phyloP scores from a whole-genome alignment of 176 grass and related monocot genomes.

The Aegilops speltoides region DNA sequence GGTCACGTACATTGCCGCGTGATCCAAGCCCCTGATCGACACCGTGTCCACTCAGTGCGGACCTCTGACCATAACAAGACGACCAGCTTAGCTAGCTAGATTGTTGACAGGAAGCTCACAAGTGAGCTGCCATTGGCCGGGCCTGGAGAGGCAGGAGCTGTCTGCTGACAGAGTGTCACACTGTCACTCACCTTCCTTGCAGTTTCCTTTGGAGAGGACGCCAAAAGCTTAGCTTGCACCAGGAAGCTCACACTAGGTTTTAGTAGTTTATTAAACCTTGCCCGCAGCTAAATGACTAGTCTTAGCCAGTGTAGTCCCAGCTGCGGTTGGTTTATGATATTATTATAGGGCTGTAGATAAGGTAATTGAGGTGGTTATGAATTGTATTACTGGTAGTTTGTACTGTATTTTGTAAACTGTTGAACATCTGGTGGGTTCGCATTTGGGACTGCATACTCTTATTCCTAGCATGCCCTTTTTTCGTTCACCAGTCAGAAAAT shows the following conservation, averaged over 20 bases:
- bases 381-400: not conserved
- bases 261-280: not conserved
- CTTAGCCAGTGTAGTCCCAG: not conserved
- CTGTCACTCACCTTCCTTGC: constrained; percentile 13
- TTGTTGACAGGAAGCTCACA: not conserved
- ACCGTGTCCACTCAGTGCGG: not conserved
- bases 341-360: not conserved
- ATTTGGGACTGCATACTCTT: not conserved
- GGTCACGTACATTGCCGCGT: not conserved
- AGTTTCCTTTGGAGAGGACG: constrained; percentile 1
- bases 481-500: no score
- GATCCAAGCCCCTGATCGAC: constrained; percentile 1
- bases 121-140: not conserved
- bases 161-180: not conserved
- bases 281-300: not conserved
- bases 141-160: not conserved
- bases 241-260: not conserved
- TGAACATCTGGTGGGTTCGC: not conserved
- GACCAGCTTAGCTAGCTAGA: not conserved
- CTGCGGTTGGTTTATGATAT: not conserved
- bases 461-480: no score
- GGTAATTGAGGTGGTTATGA: not conserved
- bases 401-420: not conserved
- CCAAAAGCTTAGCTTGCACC: not conserved
- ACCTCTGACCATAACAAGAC: not conserved